Evolutionary conservation across 1,284 basidiomycete genomes (phyloP).

Genomic region (Fomitopsis pinicola): DNA sequence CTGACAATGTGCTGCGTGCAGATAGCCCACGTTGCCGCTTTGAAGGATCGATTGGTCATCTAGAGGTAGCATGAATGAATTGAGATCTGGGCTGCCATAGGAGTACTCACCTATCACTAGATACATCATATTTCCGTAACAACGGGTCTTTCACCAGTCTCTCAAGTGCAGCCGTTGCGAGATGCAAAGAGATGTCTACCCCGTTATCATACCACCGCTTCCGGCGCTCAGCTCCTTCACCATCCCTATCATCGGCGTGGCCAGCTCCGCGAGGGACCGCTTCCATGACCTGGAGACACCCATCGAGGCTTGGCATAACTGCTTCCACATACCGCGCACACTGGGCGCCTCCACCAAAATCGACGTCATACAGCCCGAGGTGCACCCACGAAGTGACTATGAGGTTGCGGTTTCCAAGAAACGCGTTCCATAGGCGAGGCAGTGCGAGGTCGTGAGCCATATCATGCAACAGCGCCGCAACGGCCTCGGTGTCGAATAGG

Average conservation of each 20-base stretch:
- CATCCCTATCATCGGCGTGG: not conserved
- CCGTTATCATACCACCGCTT: conserved; percentile 13
- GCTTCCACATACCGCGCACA: conserved; percentile 29
- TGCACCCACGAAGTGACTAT: conserved; percentile 39
- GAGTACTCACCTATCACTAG: not conserved
- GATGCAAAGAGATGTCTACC: conserved; percentile 13
- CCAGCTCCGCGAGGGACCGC: conserved; percentile 2
- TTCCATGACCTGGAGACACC: conserved; percentile 38
- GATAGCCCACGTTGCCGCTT: too few species aligned
- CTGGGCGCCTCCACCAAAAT: conserved; percentile 29
- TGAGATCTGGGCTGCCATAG: not conserved
- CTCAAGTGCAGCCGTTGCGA: conserved; percentile 1
- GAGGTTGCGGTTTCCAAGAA: conserved; percentile 32
- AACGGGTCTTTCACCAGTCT: conserved; percentile 8
- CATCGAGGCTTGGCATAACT: conserved; percentile 35
- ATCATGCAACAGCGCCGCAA: conserved; percentile 35
- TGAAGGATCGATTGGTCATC: not conserved
- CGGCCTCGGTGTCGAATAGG: conserved; percentile 20
- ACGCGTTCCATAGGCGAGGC: conserved; percentile 33
- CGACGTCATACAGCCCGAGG: conserved; percentile 32
- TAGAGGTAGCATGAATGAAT: not conserved
- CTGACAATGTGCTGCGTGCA: too few species aligned
- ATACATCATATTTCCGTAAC: not conserved
- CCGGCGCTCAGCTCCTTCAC: not conserved
- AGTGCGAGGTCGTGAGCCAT: conserved; percentile 31